phyloP scores from a whole-genome alignment of 1,284 basidiomycete species.

The Xerocomus minutiporus region DNA sequence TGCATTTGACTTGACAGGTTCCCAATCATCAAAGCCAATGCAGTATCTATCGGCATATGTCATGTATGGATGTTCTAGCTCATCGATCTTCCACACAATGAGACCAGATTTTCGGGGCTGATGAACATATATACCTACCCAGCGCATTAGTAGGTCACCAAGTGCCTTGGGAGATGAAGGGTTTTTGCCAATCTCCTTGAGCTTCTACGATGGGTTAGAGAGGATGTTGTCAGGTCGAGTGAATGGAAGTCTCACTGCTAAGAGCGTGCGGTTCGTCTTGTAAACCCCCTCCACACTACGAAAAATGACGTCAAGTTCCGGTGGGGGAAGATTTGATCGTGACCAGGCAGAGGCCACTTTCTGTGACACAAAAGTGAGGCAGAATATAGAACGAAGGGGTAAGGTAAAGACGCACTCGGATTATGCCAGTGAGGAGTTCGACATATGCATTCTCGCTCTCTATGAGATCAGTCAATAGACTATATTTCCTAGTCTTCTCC shows the following conservation, averaged over 20 bases:
- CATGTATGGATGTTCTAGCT: slow-evolving; percentile 83
- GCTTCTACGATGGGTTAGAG: slow-evolving; percentile 53
- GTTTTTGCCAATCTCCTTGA: slow-evolving; percentile 91
- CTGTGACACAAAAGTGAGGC: slow-evolving; percentile 39
- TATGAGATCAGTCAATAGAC: slow-evolving; percentile 89
- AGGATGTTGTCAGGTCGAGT: not conserved
- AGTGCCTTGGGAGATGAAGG: slow-evolving; percentile 93
- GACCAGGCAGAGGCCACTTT: slow-evolving; percentile 98
- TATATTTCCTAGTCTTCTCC: slow-evolving; percentile 57
- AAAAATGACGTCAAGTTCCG: slow-evolving; percentile 91
- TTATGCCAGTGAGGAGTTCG: slow-evolving; percentile 86
- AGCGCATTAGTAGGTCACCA: slow-evolving; percentile 94
- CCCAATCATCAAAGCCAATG: slow-evolving; percentile 80
- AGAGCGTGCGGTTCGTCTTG: slow-evolving; percentile 82
- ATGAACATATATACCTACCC: slow-evolving; percentile 55
- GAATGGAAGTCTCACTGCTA: slow-evolving; percentile 50
- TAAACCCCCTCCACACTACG: slow-evolving; percentile 89
- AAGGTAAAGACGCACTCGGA: slow-evolving; percentile 63
- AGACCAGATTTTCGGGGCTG: slow-evolving; percentile 10
- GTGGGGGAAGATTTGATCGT: slow-evolving; percentile 87
- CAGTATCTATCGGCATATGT: slow-evolving; percentile 74
- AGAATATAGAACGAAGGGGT: slow-evolving; percentile 10
- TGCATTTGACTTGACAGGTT: slow-evolving; percentile 70
- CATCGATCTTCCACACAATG: slow-evolving; percentile 67
- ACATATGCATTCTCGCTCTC: slow-evolving; percentile 93